Conservation (phyloP, 192 early-diverging fungal genomes). For the Mortierella antarctica region DNA sequence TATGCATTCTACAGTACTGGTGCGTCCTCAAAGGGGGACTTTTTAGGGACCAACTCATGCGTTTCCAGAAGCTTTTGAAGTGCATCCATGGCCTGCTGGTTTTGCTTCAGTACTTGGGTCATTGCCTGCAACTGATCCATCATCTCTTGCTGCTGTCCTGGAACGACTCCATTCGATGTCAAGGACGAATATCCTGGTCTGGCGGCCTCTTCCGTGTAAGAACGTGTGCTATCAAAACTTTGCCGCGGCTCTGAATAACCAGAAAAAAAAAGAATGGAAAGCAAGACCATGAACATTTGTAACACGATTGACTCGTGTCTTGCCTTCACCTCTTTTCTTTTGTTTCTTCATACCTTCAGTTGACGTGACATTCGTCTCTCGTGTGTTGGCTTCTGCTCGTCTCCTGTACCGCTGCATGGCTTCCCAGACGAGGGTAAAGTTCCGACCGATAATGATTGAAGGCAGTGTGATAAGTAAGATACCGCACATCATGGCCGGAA, state of each 20-base stretch:
- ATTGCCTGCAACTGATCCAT: conserved; percentile 42
- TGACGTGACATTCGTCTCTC: conserved; percentile 12
- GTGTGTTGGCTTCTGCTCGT: conserved; percentile 23
- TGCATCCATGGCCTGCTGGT: conserved; percentile 52
- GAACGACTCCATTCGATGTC: conserved; percentile 12
- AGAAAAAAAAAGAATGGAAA: too few relatives aligned
- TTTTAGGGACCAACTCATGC: conserved; percentile 41
- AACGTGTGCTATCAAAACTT: conserved; percentile 57
- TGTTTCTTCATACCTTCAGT: conserved; percentile 14
- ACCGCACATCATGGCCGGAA: conserved; percentile 85
- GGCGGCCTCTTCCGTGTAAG: conserved; percentile 28
- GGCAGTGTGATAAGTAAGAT: conserved; percentile 83
- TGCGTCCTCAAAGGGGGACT: conserved; percentile 39
- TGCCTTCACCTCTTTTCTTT: not conserved
- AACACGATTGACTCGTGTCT: too few relatives aligned
- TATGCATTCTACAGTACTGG: conserved; percentile 8
- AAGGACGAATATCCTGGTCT: conserved; percentile 48
- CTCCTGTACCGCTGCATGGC: conserved; percentile 65
- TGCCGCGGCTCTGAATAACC: conserved; percentile 20
- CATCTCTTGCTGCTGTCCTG: conserved; percentile 42
- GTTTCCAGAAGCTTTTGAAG: conserved; percentile 47
- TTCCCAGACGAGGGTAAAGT: conserved; percentile 88
- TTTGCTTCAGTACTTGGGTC: conserved; percentile 51
- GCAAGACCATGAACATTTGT: not conserved
- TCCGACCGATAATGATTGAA: conserved; percentile 86